Base-by-base conservation (phyloP, 345 rosid species). In the Salix viminalis region DNA sequence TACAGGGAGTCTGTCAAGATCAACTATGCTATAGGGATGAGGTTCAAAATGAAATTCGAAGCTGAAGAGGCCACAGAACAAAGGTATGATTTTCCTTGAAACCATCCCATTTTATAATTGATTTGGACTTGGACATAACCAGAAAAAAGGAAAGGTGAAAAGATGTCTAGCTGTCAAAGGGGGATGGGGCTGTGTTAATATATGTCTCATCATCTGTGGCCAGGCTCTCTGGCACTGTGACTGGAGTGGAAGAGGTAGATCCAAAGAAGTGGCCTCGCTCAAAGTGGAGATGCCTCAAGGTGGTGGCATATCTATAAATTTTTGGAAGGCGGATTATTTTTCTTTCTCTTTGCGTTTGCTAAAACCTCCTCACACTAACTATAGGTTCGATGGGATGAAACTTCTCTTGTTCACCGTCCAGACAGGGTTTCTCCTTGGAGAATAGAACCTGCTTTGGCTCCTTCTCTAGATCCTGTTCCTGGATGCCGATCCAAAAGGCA, bases 11-110 rank as follows among this genome's bases (percentile, higher is more conserved):
- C 92, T 37, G 80, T 89, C 23, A 91, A 91, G 84, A 87, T 78
- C 73, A 91, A 85, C 73, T 91, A 89, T 80, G 75, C 91, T 0
- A 87, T 89, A 68, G 97, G 97, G n/a, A 88, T 91, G 98, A 85
- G 98, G 77, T 93, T 91, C 75, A 91, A 91, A 85, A 93, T 93
- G 98, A 88, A 88, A 75, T 93, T 93, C 73, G 98, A 91, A 86
- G 98, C 95, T 1, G 98, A 93, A 79, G 98, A 93, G 80, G 90
- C 97, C 77, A 97, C 94, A 0, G 98, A 93, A 68, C 97, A 89
- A 83, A 90, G 95, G 97, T 89, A 84, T 37, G 19, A 7, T 37
- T 56, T 72, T 52, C 28, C 19, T 28, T 72, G 28, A n/a, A 32
- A 24, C 32, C 41, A 7, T 58, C n/a, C n/a, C 26, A 1, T 6